Evolutionary conservation across 768 basidiomycete genomes (phyloP).

Genomic region (Mycena crocata): DNA sequence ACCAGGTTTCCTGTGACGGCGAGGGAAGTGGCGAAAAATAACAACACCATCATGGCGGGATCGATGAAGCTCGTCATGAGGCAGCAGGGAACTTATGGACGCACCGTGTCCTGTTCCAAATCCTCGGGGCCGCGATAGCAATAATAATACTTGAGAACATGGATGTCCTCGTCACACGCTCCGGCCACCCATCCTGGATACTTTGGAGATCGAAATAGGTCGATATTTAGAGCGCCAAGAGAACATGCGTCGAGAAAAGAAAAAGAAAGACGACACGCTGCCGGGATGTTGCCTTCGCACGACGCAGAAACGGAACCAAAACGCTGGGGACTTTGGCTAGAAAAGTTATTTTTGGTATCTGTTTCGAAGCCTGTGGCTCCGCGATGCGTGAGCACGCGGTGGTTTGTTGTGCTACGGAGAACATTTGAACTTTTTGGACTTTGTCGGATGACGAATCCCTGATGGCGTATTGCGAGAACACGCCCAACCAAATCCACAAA

Average conservation of each 20-base stretch:
- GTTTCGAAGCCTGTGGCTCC: constrained; percentile 1
- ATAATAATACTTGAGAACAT: constrained; percentile 18
- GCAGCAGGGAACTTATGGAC: constrained; percentile 3
- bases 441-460: too few species aligned
- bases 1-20: constrained; percentile 13
- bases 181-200: background rate
- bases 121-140: constrained; percentile 9
- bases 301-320: background rate
- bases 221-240: background rate
- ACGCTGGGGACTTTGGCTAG: background rate
- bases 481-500: too few species aligned
- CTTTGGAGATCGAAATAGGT: too few species aligned
- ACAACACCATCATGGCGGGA: background rate
- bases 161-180: background rate
- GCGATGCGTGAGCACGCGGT: constrained; percentile 1
- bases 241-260: background rate
- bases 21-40: background rate
- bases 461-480: too few species aligned
- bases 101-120: constrained; percentile 12
- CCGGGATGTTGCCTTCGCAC: background rate
- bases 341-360: constrained; percentile 25
- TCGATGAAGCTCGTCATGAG: background rate
- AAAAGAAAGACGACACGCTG: constrained; percentile 2
- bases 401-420: too few species aligned
- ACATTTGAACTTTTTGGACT: too few species aligned